A percentile compares a stretch with the other conserved stretches of the same genome.
These are phyloP conservation scores for Camellia lanceoleosa DNA, from an alignment of 148 eudicot genomes.

Conservation along the genomic window DNA sequence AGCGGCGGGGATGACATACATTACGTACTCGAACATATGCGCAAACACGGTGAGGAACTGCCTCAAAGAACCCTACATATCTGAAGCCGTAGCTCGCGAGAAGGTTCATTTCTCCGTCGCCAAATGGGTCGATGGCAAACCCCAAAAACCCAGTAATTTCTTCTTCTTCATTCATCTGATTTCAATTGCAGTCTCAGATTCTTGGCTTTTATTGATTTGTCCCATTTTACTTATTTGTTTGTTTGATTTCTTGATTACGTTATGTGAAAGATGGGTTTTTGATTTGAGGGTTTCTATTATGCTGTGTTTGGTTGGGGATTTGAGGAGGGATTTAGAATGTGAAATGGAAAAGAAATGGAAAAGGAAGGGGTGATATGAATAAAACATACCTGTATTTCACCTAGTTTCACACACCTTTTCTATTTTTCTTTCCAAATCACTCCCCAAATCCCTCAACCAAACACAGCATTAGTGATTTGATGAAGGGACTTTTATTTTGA, in stretches of 20 bases:
- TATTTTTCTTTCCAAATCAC: too few relatives aligned
- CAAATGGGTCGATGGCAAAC: slow-evolving; percentile 73
- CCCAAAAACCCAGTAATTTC: slow-evolving; percentile 61
- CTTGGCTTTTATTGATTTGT: slow-evolving; percentile 1
- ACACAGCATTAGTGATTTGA: background rate
- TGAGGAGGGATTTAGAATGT: too few relatives aligned
- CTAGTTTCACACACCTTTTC: too few relatives aligned
- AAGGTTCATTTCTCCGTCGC: slow-evolving; percentile 78
- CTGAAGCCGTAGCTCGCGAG: slow-evolving; percentile 65
- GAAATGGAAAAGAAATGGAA: too few relatives aligned
- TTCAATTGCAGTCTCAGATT: slow-evolving; percentile 2
- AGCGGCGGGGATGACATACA: slow-evolving; percentile 95
- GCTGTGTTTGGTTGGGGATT: too few relatives aligned
- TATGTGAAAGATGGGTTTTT: background rate
- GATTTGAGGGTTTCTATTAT: background rate
- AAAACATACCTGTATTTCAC: too few relatives aligned
- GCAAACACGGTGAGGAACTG: slow-evolving; percentile 83
- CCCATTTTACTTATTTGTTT: background rate
- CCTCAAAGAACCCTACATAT: slow-evolving; percentile 78
- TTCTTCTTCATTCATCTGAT: background rate
- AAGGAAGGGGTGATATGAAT: too few relatives aligned
- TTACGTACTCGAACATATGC: slow-evolving; percentile 85
- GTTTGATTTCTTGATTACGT: background rate
- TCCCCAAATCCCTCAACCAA: too few relatives aligned
- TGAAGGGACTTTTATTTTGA: background rate